Conservation (phyloP, 192 early-diverging fungal genomes). For the Podila epicladia region DNA sequence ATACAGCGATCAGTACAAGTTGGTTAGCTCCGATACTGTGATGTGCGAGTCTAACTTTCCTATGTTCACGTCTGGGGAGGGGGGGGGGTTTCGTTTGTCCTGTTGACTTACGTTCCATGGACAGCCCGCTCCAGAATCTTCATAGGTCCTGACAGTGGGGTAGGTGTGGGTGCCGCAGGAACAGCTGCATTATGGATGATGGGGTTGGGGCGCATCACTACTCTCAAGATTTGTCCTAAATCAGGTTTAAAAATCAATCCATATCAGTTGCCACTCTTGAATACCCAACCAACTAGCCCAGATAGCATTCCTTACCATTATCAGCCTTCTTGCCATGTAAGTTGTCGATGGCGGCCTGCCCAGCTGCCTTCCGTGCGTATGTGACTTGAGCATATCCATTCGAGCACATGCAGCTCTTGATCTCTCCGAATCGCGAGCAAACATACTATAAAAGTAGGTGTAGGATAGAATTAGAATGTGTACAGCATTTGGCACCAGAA, state of each 20-base stretch:
- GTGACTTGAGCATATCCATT: constrained; percentile 60
- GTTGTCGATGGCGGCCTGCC: constrained; percentile 54
- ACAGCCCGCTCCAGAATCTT: constrained; percentile 42
- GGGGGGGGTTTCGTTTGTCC: not conserved
- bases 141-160: constrained; percentile 34
- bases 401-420: constrained; percentile 46
- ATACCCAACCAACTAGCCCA: not conserved
- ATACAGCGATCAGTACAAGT: not conserved
- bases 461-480: not conserved
- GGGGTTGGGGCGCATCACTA: constrained; percentile 27
- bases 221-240: constrained; percentile 32
- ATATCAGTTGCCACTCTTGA: not conserved
- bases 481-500: not conserved
- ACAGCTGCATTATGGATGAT: constrained; percentile 20
- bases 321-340: constrained; percentile 58
- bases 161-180: constrained; percentile 6
- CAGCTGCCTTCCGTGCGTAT: constrained; percentile 54
- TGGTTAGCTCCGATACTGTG: not conserved
- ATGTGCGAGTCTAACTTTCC: too few relatives aligned
- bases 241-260: not conserved
- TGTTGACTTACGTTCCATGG: constrained; percentile 44
- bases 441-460: constrained; percentile 32
- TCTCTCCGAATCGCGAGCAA: constrained; percentile 48
- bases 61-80: too few relatives aligned
- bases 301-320: constrained; percentile 44